Base-by-base conservation (phyloP, 441 rosid genomes). In the Croton laevigatus region DNA sequence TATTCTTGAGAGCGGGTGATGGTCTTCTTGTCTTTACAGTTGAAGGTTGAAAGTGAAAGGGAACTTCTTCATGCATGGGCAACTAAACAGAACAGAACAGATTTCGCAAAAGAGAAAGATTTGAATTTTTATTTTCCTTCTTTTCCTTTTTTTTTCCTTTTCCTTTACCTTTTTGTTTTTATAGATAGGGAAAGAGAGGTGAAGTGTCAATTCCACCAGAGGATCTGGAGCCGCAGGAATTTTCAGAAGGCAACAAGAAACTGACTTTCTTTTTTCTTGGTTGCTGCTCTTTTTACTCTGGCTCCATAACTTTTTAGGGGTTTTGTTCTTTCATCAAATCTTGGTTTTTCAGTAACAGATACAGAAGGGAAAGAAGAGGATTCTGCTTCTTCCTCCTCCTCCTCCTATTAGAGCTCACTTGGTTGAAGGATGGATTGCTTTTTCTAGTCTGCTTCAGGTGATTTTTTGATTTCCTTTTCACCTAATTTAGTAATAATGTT, bases 171-270 rank as follows among this genome's bases (percentile, higher is more conserved):
- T 49, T 49, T 49, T 12, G 3, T 63, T 63, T 63, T 63, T 20
- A 9, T 2, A 5, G 17, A 51, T 48, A 52, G 55, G 55, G 70
- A 5, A 9, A 51, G 61, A 52, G 55, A 62, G 70, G 53, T 70
- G 13, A 73, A 67, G 73, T 65, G 77, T 79, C 73, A 71, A 71
- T 52, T 51, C 12, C 45, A 32, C 23, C 60, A 27, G 55, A 62
- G 53, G 62, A 62, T 62, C 44, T 51, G 62, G 54, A 42, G 40
- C 20, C 37, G 36, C 27, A 53, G 37, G 54, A 71, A 53, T 66
- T 37, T 79, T 72, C 62, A 27, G 32, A 22, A 53, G 63, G 45
- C 49, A 67, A 74, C 81, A 62, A 69, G 71, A 71, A 46, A 54
- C 61, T 14, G 2, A 3, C 14, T 3, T 8, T 22, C 60, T 57